phyloP scores from a whole-genome alignment of 2,329 filamentous ascomycete species.

The Colletotrichum echinochloae region DNA sequence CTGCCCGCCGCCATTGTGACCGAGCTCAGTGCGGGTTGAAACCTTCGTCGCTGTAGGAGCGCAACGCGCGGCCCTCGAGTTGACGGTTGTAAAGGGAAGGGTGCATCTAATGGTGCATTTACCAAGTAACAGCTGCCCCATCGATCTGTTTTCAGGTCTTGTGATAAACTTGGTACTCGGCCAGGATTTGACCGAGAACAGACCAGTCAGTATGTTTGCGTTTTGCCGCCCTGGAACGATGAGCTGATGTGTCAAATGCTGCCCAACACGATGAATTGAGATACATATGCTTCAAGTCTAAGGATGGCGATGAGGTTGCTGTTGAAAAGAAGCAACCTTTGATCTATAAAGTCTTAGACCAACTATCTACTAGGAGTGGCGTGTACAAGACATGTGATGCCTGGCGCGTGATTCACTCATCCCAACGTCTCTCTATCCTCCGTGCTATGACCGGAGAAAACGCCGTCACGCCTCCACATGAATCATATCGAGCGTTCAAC shows the following conservation, averaged over 20 bases:
- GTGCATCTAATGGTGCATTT: conserved; percentile 63
- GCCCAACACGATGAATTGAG: neutral
- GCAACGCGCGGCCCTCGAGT: conserved; percentile 72
- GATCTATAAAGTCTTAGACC: neutral
- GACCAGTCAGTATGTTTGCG: neutral
- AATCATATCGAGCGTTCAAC: neutral
- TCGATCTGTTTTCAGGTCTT: conserved; percentile 60
- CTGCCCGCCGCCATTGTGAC: conserved; percentile 53
- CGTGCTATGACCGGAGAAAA: neutral
- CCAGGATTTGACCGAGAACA: neutral
- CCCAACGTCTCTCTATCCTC: conserved; percentile 1
- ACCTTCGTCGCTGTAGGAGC: conserved; percentile 68
- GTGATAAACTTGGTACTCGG: conserved; percentile 44
- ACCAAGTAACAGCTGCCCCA: conserved; percentile 63
- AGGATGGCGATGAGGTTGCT: neutral
- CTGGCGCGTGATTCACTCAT: neutral
- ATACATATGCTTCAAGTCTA: neutral
- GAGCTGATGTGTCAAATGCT: conserved; percentile 1
- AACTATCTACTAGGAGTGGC: neutral
- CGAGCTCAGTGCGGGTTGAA: conserved; percentile 67
- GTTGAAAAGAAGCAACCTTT: no score
- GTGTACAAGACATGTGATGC: neutral
- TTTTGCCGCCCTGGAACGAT: conserved; percentile 7
- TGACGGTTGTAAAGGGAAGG: conserved; percentile 65
- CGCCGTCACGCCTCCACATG: conserved; percentile 25